phyloP scores from a whole-genome alignment of 73 alveolate species.

The Tetrahymena malaccensis region DNA sequence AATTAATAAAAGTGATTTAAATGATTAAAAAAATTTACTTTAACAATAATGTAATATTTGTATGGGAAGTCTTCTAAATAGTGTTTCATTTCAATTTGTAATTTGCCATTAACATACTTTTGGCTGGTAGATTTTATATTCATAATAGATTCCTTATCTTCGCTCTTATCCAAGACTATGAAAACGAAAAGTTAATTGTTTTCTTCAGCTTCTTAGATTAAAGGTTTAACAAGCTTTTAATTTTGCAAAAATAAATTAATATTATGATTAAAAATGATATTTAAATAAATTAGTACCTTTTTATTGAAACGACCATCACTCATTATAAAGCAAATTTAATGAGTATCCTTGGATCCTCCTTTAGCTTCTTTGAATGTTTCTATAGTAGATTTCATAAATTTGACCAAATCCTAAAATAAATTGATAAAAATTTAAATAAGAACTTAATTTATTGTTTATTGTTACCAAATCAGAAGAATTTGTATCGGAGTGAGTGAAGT shows the following conservation, averaged over 20 bases:
- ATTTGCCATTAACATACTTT: not conserved
- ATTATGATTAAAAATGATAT: not conserved
- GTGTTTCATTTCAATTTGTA: slow-evolving; percentile 66
- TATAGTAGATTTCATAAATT: slow-evolving; percentile 72
- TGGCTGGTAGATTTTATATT: slow-evolving; percentile 40
- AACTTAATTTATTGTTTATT: not conserved
- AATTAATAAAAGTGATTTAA: not conserved
- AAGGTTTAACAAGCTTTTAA: slow-evolving; percentile 65
- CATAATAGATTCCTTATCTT: slow-evolving; percentile 12
- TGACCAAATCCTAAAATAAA: slow-evolving; percentile 64
- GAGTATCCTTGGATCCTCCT: slow-evolving; percentile 58
- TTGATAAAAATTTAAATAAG: slow-evolving; percentile 59
- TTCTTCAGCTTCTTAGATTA: slow-evolving; percentile 90
- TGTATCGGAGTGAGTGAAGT: slow-evolving; percentile 33
- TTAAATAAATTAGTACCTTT: slow-evolving; percentile 27
- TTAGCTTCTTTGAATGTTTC: slow-evolving; percentile 55
- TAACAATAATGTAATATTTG: slow-evolving; percentile 90
- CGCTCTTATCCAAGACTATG: slow-evolving; percentile 31
- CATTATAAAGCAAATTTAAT: slow-evolving; percentile 87
- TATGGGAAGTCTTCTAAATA: slow-evolving; percentile 98
- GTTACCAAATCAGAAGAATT: not conserved
- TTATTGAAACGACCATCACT: slow-evolving; percentile 98
- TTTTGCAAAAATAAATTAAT: not conserved
- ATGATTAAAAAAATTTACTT: not conserved
- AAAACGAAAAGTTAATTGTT: slow-evolving; percentile 59